phyloP scores from a whole-genome alignment of 345 rosid species.

The Erodium maritimum region DNA sequence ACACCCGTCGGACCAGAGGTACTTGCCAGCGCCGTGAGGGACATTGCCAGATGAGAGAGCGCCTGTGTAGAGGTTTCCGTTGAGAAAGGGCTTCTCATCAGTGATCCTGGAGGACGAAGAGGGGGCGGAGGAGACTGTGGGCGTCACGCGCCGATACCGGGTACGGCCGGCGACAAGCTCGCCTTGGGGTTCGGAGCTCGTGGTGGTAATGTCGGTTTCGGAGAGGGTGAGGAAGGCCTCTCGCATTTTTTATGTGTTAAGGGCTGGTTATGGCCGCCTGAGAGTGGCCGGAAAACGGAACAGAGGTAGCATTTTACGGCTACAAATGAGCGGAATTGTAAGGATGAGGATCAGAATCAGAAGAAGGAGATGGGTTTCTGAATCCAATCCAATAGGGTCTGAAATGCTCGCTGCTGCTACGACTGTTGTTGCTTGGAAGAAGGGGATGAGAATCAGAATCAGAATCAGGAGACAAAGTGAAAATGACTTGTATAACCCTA shows the following conservation, averaged over 20 bases:
- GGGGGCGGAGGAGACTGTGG: too few relatives aligned
- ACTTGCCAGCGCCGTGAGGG: constrained; percentile 31
- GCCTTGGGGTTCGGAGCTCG: neutral
- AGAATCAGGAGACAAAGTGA: neutral
- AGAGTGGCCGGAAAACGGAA: neutral
- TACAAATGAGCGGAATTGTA: neutral
- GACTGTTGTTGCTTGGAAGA: neutral
- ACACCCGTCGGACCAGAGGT: constrained; percentile 84
- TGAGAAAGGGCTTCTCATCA: constrained; percentile 8
- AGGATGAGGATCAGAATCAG: neutral
- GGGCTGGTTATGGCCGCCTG: too few relatives aligned
- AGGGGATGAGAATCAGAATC: neutral
- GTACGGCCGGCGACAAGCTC: neutral
- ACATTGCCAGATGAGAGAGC: constrained; percentile 23
- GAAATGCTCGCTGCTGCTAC: neutral
- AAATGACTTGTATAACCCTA: too few relatives aligned
- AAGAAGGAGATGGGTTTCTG: too few relatives aligned
- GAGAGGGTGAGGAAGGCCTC: neutral
- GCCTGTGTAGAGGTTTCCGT: constrained; percentile 31
- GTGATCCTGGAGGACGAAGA: too few relatives aligned
- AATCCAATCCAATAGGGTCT: too few relatives aligned
- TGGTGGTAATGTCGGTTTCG: neutral
- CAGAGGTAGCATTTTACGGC: neutral
- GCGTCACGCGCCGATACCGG: neutral
- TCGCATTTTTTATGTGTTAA: neutral